Percentiles rank a stretch among this genome's conserved stretches.
Conservation (phyloP, 1,284 basidiomycete species). For the Apiotrichum sp. region DNA sequence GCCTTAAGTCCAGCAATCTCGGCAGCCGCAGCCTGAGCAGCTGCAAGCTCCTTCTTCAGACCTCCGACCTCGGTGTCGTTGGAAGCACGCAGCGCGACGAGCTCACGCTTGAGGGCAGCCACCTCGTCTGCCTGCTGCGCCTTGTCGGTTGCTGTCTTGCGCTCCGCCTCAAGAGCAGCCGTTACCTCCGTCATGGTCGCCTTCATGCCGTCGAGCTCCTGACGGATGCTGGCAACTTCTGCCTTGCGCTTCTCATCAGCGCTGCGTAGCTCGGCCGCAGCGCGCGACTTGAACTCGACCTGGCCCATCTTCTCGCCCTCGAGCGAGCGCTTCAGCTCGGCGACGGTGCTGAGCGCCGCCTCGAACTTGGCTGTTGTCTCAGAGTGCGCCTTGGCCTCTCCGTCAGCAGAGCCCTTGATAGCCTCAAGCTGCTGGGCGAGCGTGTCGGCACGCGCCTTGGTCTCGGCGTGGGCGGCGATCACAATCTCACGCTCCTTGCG, state of each 20-base stretch:
- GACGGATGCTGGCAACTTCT: conserved; percentile 5
- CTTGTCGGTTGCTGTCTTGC: not conserved
- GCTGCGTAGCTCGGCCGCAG: not conserved
- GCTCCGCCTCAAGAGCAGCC: not conserved
- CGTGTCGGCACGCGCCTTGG: not conserved
- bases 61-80: not conserved
- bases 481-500: conserved; percentile 5
- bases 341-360: conserved; percentile 1
- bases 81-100: not conserved
- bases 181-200: not conserved
- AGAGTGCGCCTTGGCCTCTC: not conserved
- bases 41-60: not conserved
- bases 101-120: not conserved
- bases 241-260: conserved; percentile 3
- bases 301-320: conserved; percentile 3
- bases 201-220: conserved; percentile 4
- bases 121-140: not conserved
- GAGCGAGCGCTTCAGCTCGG: conserved; percentile 8
- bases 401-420: not conserved
- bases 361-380: conserved; percentile 3
- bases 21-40: not conserved
- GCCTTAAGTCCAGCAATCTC: not conserved
- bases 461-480: conserved; percentile 1
- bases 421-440: conserved; percentile 10
- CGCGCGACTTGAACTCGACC: not conserved